Evolutionary conservation across 345 rosid genomes (phyloP).

Genomic region (Combretum micranthum): DNA sequence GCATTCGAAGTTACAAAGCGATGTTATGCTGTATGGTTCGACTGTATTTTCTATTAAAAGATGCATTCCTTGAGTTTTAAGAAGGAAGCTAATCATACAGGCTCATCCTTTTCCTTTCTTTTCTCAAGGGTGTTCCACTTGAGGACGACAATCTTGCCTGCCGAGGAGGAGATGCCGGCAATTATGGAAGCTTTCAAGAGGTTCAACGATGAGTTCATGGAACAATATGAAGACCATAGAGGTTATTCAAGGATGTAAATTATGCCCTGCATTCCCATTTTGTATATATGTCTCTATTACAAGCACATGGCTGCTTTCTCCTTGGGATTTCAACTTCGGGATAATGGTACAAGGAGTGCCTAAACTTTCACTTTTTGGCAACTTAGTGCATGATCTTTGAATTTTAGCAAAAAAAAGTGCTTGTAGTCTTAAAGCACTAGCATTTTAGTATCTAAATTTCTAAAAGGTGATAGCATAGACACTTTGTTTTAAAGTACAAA

Average conservation of each 20-base stretch:
- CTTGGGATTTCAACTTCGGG: too few relatives aligned
- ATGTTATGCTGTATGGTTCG: too few relatives aligned
- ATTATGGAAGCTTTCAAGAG: constrained; percentile 93
- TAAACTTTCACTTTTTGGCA: too few relatives aligned
- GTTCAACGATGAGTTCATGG: constrained; percentile 97
- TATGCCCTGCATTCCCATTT: constrained; percentile 5
- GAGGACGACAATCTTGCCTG: constrained; percentile 92
- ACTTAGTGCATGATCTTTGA: too few relatives aligned
- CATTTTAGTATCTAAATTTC: too few relatives aligned
- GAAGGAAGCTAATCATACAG: background rate
- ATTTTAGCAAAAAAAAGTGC: too few relatives aligned
- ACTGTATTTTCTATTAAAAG: too few relatives aligned
- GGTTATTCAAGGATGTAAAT: constrained; percentile 81
- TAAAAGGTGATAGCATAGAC: too few relatives aligned
- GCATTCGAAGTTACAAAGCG: background rate
- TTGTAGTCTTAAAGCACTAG: too few relatives aligned
- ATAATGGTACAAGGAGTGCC: too few relatives aligned
- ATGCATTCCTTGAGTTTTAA: too few relatives aligned
- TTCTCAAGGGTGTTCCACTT: constrained; percentile 85
- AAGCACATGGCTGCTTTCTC: background rate
- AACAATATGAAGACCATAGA: constrained; percentile 56
- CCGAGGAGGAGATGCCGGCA: constrained; percentile 94
- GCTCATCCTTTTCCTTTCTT: background rate
- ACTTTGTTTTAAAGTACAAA: too few relatives aligned
- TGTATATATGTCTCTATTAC: constrained; percentile 23